Percentiles rank a stretch among this genome's conserved stretches.
phyloP scores from a whole-genome alignment of 2,329 filamentous ascomycete genomes.

The Aspergillus ustus region DNA sequence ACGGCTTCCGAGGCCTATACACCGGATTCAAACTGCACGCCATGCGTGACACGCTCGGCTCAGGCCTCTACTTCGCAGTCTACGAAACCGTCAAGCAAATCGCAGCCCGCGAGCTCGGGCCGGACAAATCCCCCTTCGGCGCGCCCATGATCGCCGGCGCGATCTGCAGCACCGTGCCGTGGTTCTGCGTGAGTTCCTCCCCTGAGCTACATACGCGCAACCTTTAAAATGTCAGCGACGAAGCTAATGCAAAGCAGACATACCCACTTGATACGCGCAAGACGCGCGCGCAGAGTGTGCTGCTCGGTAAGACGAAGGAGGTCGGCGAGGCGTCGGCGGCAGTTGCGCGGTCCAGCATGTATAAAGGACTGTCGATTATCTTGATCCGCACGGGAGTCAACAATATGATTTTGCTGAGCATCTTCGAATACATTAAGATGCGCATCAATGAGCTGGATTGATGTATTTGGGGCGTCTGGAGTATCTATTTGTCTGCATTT shows the following conservation, averaged over 20 bases:
- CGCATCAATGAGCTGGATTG: conserved; percentile 46
- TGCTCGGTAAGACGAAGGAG: conserved; percentile 49
- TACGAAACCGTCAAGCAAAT: conserved; percentile 55
- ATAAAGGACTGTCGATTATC: conserved; percentile 54
- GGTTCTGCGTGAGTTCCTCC: conserved; percentile 47
- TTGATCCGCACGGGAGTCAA: conserved; percentile 52
- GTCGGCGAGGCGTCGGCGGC: conserved; percentile 46
- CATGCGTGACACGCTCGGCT: conserved; percentile 51
- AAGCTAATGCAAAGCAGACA: conserved; percentile 36
- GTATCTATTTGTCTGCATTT: conserved; percentile 6
- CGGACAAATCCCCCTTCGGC: conserved; percentile 49
- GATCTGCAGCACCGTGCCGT: conserved; percentile 52
- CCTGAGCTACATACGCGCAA: no score
- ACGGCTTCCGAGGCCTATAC: conserved; percentile 50
- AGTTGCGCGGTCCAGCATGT: conserved; percentile 50
- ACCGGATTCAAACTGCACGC: conserved; percentile 52
- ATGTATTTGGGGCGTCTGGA: conserved; percentile 7
- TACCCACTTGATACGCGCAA: conserved; percentile 55
- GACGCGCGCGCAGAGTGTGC: conserved; percentile 53
- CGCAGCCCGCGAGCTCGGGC: conserved; percentile 48
- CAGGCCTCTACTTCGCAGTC: conserved; percentile 52
- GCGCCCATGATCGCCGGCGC: conserved; percentile 51
- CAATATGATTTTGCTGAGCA: conserved; percentile 54
- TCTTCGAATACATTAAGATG: conserved; percentile 52
- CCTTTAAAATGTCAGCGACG: conserved; percentile 11